Evolutionary conservation across 192 early-diverging fungal species (phyloP).

Genomic region (Coemansia sp.): DNA sequence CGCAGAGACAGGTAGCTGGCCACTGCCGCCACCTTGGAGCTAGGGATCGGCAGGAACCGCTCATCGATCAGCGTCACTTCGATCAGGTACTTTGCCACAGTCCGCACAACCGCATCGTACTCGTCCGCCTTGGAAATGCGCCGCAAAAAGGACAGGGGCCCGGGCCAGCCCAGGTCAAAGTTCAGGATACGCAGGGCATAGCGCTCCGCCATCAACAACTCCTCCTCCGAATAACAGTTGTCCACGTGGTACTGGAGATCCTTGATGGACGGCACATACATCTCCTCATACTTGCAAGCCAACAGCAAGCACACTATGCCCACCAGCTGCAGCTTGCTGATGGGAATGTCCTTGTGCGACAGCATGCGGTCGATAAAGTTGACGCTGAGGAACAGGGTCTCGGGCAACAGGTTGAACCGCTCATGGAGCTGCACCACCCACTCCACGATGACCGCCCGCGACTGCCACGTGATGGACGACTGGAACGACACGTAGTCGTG

Average conservation of each 20-base stretch:
- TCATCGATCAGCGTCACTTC: conserved; percentile 55
- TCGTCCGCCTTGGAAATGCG: conserved; percentile 56
- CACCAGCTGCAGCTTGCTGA: conserved; percentile 54
- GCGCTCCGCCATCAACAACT: conserved; percentile 54
- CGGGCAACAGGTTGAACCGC: conserved; percentile 55
- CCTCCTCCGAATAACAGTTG: conserved; percentile 38
- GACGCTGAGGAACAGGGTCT: conserved; percentile 53
- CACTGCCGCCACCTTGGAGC: conserved; percentile 46
- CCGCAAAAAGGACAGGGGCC: conserved; percentile 54
- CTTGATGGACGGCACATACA: conserved; percentile 48
- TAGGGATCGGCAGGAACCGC: conserved; percentile 50
- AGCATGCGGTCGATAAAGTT: conserved; percentile 59
- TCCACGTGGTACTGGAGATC: conserved; percentile 50
- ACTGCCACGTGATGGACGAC: conserved; percentile 45
- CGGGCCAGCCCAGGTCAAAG: conserved; percentile 56
- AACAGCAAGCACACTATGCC: conserved; percentile 51
- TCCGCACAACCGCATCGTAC: conserved; percentile 53
- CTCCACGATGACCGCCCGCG: conserved; percentile 51
- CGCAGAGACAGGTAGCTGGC: conserved; percentile 41
- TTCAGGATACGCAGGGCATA: conserved; percentile 51
- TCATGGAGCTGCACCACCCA: conserved; percentile 57
- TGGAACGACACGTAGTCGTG: conserved; percentile 51
- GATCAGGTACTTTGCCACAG: conserved; percentile 55
- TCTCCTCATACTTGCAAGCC: conserved; percentile 58
- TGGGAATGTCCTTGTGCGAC: conserved; percentile 39